Evolutionary conservation across 495 filamentous ascomycete genomes (phyloP).

Genomic region (Friedmanniomyces endolithicus): DNA sequence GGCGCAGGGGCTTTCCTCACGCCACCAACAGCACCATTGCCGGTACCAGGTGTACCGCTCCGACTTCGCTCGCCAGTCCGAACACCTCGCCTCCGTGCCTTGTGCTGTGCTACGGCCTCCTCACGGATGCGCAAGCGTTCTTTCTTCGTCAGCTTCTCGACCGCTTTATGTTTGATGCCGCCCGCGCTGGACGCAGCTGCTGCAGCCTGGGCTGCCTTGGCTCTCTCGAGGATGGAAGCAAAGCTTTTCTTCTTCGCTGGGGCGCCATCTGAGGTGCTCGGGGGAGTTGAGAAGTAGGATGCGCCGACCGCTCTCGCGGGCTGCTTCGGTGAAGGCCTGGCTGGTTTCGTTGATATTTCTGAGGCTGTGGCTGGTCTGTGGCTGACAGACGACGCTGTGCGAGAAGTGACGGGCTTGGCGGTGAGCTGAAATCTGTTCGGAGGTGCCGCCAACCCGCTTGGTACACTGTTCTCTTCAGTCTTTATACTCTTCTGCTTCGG

Average conservation of each 20-base stretch:
- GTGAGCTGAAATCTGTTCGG: constrained; percentile 13
- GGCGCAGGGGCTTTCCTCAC: constrained; percentile 10
- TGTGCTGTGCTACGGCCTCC: constrained; percentile 16
- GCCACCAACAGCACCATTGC: constrained; percentile 4
- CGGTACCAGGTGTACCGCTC: constrained; percentile 8
- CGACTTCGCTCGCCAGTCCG: constrained; percentile 7
- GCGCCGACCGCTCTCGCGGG: background rate
- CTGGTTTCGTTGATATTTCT: constrained; percentile 21
- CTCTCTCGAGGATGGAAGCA: constrained; percentile 56
- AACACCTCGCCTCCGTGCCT: constrained; percentile 9
- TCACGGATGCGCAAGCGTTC: constrained; percentile 21
- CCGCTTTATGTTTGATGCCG: constrained; percentile 35
- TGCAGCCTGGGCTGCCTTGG: constrained; percentile 39
- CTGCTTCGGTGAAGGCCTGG: constrained; percentile 15
- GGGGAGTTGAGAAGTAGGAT: constrained; percentile 4
- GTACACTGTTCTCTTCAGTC: constrained; percentile 22
- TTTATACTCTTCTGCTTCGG: constrained; percentile 26
- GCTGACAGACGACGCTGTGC: constrained; percentile 27
- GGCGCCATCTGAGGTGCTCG: constrained; percentile 23
- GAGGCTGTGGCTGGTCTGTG: constrained; percentile 22
- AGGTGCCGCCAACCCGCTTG: constrained; percentile 18
- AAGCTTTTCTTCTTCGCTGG: constrained; percentile 47
- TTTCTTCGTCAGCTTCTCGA: constrained; percentile 30
- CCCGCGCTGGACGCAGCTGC: constrained; percentile 27
- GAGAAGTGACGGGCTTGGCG: constrained; percentile 26